Evolutionary conservation across 140 eudicot species (phyloP), one percentile per base, ranked within the genome.

Genomic region (Flaveria floridana): DNA sequence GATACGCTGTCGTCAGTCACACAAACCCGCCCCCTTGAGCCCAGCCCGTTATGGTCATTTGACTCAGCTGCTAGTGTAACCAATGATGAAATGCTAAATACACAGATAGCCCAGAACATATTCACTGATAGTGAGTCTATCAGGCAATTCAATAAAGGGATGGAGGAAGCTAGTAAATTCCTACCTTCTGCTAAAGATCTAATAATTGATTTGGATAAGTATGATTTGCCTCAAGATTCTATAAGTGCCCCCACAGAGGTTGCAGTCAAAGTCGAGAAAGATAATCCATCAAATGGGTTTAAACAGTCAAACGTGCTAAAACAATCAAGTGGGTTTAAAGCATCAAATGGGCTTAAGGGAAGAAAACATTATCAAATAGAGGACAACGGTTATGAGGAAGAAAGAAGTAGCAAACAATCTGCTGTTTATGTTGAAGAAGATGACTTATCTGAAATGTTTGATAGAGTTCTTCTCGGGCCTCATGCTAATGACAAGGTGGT

Each of bases 121-220:
- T 87, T 69, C 62, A 84, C 78, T 26, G 86, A 87, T 47, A 82
- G 77, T 0, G 88, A 90, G 51, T 88, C 95, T 0, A 82, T 90
- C 47, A 78, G 62, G 82, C 92, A 86, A 75, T 92, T 89, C 76
- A 79, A 86, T 79, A 87, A 66, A 71, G 98, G 96, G 30, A 82
- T 87, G 90, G 96, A 92, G 81, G 98, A 92, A 83, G 96, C 98
- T 63, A 89, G 84, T 76, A 92, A 86, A 65, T 92, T 92, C 76
- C 81, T 92, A 52, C 96, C 98, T 11, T 68, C 78, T 26, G 68
- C 72, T 51, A 86, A 76, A 53, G 82, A 81, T 46, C 66, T 91
- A 11, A 74, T 87, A 51, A 82, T 91, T 14, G 94, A 91, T 76
- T 80, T 85, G 79, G 94, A 89, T 79, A 75, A 79, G 37, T 87